Conservation (phyloP, 345 rosid genomes). For the Adansonia digitata region DNA sequence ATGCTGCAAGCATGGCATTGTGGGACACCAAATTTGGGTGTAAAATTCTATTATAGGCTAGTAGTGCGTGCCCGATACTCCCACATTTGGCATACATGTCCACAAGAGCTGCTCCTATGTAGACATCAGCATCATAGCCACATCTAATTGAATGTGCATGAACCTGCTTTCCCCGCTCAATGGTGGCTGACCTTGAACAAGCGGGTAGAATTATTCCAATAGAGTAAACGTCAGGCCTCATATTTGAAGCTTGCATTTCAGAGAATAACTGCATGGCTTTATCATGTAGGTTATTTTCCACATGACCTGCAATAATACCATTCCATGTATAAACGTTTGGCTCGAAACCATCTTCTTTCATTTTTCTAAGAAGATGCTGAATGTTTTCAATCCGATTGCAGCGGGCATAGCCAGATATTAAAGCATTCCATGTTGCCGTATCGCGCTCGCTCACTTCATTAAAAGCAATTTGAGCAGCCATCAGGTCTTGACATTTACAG, state of each 20-base stretch:
- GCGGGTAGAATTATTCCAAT: conserved; percentile 44
- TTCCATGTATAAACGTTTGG: conserved; percentile 58
- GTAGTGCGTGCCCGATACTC: conserved; percentile 28
- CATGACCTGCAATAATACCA: conserved; percentile 43
- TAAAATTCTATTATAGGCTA: conserved; percentile 29
- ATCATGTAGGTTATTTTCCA: conserved; percentile 41
- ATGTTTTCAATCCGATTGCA: conserved; percentile 31
- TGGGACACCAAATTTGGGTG: conserved; percentile 39
- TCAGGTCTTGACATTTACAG: conserved; percentile 34
- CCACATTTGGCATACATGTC: conserved; percentile 64
- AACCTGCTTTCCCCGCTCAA: conserved; percentile 43
- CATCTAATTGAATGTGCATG: conserved; percentile 40
- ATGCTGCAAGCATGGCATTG: conserved; percentile 53
- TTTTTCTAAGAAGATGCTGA: conserved; percentile 25
- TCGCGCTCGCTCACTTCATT: conserved; percentile 35
- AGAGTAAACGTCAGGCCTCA: conserved; percentile 41
- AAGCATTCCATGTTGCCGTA: conserved; percentile 48
- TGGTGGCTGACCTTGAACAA: conserved; percentile 45
- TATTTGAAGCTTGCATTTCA: conserved; percentile 29
- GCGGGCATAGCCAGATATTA: conserved; percentile 54
- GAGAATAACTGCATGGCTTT: conserved; percentile 32
- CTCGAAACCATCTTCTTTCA: conserved; percentile 51
- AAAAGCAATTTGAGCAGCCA: conserved; percentile 37
- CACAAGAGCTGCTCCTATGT: conserved; percentile 46
- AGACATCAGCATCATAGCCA: conserved; percentile 30